Base-by-base conservation (phyloP, 495 filamentous ascomycete genomes). In the Viridothelium virens region DNA sequence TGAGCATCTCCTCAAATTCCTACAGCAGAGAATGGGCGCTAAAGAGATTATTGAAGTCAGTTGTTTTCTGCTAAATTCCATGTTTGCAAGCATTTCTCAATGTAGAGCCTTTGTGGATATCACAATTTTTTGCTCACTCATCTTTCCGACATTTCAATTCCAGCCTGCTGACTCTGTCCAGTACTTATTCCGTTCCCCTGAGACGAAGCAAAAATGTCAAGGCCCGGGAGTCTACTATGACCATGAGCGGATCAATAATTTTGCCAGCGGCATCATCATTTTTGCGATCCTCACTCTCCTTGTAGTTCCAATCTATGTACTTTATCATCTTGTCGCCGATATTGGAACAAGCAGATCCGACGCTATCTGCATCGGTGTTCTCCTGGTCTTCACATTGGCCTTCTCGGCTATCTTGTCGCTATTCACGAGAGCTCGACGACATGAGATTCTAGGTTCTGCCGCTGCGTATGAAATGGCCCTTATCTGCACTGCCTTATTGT, bases 381-480 rank as follows among this genome's bases (percentile, higher is more conserved):
- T 78, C 1, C 62, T 77, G 2, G 37, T 75, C 7, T 76, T 70
- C 38, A 76, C 75, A 1, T 56, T 77, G 7, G 59, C 69, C 0
- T 78, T 77, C 64, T 71, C 76, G 0, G 67, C 56, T 4, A 69
- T 68, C 2, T 38, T 78, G 9, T 68, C 66, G 2, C 64, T 75
- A 2, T 72, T 74, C 65, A 77, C 76, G 1, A 59, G 63, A 63
- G 76, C 76, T 9, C 71, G 70, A 50, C 47, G 74, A 37, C 76
- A 77, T 48, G 75, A 78, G 65, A 73, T 74, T 47, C 67, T 78
- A 46, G 72, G 68, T 31, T 71, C 76, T 12, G 71, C 75, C 61
- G 74, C 75, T 41, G 76, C 71, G 75, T 74, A 71, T 64, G 69
- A 53, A 11, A 18, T 38, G 14, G 6, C 2, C n/a, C 2, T 16